Evolutionary conservation across 495 filamentous ascomycete genomes (phyloP).

Genomic region (Chaetomidium leptoderma): DNA sequence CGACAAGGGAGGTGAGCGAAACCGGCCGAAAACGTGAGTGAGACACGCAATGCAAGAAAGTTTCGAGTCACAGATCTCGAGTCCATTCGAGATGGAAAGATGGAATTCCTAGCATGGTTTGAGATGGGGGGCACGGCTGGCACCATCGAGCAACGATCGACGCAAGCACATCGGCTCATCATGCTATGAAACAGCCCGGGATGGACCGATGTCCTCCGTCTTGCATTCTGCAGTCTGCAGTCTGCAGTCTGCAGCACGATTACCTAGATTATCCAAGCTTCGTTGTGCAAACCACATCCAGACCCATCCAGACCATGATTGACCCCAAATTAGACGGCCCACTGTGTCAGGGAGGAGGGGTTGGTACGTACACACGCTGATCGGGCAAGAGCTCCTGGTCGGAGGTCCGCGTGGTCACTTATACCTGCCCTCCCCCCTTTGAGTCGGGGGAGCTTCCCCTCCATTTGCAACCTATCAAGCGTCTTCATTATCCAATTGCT

Average conservation of each 20-base stretch:
- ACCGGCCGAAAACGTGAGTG: neutral
- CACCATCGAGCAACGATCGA: neutral
- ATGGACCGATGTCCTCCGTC: slow-evolving; percentile 5
- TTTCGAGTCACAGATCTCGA: neutral
- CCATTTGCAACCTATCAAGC: slow-evolving; percentile 9
- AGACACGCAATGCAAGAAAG: neutral
- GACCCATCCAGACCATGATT: neutral
- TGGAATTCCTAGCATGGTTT: too few species aligned
- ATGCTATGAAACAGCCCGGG: neutral
- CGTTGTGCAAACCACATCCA: slow-evolving; percentile 3
- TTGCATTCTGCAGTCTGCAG: neutral
- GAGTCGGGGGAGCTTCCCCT: slow-evolving; percentile 7
- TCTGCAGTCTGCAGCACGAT: neutral
- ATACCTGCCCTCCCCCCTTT: slow-evolving; percentile 19
- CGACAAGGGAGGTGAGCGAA: slow-evolving; percentile 10
- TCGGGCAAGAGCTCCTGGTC: slow-evolving; percentile 11
- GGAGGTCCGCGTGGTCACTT: slow-evolving; percentile 25
- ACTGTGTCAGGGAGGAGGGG: slow-evolving; percentile 5
- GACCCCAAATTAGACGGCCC: slow-evolving; percentile 17
- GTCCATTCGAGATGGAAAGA: neutral
- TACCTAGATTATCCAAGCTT: neutral
- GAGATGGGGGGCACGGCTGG: neutral
- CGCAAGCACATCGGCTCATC: slow-evolving; percentile 9
- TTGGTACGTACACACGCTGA: slow-evolving; percentile 5
- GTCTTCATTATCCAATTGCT: neutral